Conservation (phyloP, 2,329 filamentous ascomycete genomes). For the Epichloe festucae region DNA sequence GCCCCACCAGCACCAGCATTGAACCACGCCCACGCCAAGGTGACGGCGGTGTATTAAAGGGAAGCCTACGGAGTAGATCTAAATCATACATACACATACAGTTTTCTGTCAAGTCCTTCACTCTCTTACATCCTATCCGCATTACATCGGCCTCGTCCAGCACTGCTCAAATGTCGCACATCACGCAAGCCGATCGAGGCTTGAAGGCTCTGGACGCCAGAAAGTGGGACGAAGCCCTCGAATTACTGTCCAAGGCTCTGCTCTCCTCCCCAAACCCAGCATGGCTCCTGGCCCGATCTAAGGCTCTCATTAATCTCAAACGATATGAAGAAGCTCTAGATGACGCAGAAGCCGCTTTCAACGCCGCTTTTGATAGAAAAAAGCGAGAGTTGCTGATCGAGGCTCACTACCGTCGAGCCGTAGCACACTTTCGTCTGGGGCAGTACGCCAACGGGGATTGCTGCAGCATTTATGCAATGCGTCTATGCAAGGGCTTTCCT, state of each 20-base stretch:
- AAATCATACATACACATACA: too few species aligned
- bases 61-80: too few species aligned
- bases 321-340: constrained; percentile 50
- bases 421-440: constrained; percentile 57
- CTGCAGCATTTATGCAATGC: constrained; percentile 48
- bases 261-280: constrained; percentile 51
- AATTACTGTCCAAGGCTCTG: constrained; percentile 55
- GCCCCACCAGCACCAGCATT: too few species aligned
- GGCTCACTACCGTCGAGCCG: constrained; percentile 69
- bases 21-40: too few species aligned
- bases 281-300: constrained; percentile 75
- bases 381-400: constrained; percentile 64
- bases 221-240: constrained; percentile 56
- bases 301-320: constrained; percentile 55
- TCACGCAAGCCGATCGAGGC: constrained; percentile 43
- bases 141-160: background rate
- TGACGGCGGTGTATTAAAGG: too few species aligned
- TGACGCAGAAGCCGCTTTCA: constrained; percentile 56
- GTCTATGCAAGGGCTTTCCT: constrained; percentile 20
- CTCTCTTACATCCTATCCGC: background rate
- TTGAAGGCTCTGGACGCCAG: constrained; percentile 49
- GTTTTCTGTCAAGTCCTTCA: background rate
- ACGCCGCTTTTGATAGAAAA: constrained; percentile 50
- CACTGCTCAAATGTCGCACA: constrained; percentile 32
- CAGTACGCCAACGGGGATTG: constrained; percentile 63